Evolutionary conservation across 1,284 basidiomycete genomes (phyloP).

Genomic region (Apiotrichum akiyoshidainum): DNA sequence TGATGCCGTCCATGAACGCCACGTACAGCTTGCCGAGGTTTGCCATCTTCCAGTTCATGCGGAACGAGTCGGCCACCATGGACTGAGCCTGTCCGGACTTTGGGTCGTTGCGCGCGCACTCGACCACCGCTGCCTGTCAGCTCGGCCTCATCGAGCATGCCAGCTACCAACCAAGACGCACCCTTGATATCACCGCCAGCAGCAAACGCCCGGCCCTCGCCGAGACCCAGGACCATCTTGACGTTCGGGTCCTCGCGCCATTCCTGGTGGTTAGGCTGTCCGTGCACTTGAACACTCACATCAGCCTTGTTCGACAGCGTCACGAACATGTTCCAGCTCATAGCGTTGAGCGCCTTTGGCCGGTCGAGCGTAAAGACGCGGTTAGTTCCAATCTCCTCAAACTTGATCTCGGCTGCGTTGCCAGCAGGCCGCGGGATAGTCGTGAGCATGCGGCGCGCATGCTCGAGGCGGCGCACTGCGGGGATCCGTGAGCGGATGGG

Average conservation of each 20-base stretch:
- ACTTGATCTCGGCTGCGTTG: too few species aligned
- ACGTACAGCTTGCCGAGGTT: slow-evolving; percentile 77
- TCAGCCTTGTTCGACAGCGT: slow-evolving; percentile 58
- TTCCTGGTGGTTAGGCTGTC: slow-evolving; percentile 63
- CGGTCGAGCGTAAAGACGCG: slow-evolving; percentile 58
- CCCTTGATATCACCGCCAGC: slow-evolving; percentile 17
- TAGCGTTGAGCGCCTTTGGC: slow-evolving; percentile 76
- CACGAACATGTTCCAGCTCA: slow-evolving; percentile 77
- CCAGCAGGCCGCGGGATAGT: too few species aligned
- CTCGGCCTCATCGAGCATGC: too few species aligned
- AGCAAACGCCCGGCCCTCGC: slow-evolving; percentile 12
- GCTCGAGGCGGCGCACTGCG: too few species aligned
- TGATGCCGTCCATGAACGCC: slow-evolving; percentile 78
- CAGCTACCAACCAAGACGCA: not conserved
- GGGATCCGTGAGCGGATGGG: too few species aligned
- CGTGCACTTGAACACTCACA: not conserved
- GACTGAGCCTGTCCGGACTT: slow-evolving; percentile 58
- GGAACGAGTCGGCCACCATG: slow-evolving; percentile 88
- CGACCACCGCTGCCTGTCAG: slow-evolving; percentile 7
- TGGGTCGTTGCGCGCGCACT: not conserved
- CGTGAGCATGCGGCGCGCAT: too few species aligned
- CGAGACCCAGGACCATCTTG: slow-evolving; percentile 9
- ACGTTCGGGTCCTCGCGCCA: slow-evolving; percentile 14
- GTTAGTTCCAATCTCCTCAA: slow-evolving; percentile 3
- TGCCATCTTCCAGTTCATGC: slow-evolving; percentile 76